A percentile compares a stretch with the other conserved stretches of the same genome.
Conservation (phyloP, 2,329 filamentous ascomycete species). For the Xylariales sp. region DNA sequence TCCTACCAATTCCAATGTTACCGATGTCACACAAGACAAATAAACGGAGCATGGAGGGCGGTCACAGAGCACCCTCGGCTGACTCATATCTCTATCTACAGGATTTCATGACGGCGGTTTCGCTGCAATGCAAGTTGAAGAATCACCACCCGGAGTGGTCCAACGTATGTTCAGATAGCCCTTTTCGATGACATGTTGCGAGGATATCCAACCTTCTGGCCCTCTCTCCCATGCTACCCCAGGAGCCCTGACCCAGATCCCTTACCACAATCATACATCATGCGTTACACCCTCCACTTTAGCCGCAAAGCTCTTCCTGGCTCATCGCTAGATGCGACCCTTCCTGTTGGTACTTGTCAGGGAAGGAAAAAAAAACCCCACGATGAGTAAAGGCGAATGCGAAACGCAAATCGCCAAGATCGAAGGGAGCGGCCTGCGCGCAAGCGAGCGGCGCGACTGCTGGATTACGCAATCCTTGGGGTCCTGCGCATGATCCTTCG, state of each 20-base stretch:
- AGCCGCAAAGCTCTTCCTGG: neutral
- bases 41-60: neutral
- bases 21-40: constrained; percentile 16
- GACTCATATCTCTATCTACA: constrained; percentile 49
- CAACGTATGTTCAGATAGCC: constrained; percentile 63
- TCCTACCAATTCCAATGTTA: constrained; percentile 2
- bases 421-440: neutral
- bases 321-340: constrained; percentile 10
- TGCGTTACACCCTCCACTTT: constrained; percentile 8
- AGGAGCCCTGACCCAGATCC: neutral
- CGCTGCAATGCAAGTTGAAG: constrained; percentile 73
- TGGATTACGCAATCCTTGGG: neutral
- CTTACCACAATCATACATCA: constrained; percentile 9
- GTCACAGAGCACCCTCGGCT: constrained; percentile 31
- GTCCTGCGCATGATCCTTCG: neutral
- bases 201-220: constrained; percentile 5
- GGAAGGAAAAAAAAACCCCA: neutral
- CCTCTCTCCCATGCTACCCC: neutral
- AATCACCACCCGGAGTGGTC: constrained; percentile 83
- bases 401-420: neutral
- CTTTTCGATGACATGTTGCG: constrained; percentile 31
- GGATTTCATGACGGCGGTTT: constrained; percentile 81
- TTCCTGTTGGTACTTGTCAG: neutral
- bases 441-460: constrained; percentile 10
- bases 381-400: neutral